A percentile compares a stretch with the other conserved stretches of the same genome.
Evolutionary conservation across 805 yeast genomes (phyloP).

Genomic region (Wickerhamiella sergipiensis): DNA sequence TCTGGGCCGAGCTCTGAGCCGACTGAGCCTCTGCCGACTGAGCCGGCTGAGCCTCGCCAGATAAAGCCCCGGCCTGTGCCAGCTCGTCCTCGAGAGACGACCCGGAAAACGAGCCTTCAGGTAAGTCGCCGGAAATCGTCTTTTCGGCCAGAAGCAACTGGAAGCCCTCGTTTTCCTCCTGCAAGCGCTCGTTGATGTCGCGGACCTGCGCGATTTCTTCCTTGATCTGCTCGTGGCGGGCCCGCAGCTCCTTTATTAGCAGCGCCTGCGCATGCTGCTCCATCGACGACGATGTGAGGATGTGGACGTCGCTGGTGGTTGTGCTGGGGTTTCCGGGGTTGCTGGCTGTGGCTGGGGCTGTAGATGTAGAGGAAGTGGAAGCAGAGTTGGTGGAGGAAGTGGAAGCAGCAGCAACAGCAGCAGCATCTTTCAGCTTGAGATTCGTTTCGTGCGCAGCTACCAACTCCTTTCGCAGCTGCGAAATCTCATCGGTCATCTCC

Average conservation of each 20-base stretch:
- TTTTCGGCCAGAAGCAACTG: slow-evolving; percentile 24
- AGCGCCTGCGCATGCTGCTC: slow-evolving; percentile 20
- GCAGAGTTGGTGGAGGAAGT: not conserved
- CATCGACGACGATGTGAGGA: slow-evolving; percentile 13
- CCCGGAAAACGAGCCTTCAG: no score
- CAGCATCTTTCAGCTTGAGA: not conserved
- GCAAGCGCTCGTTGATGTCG: slow-evolving; percentile 39
- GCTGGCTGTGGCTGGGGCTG: not conserved
- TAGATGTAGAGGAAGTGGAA: not conserved
- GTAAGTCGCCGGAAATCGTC: slow-evolving; percentile 17
- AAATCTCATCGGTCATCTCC: slow-evolving; percentile 14
- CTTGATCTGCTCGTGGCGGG: slow-evolving; percentile 16
- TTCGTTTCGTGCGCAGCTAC: slow-evolving; percentile 2
- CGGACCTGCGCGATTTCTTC: slow-evolving; percentile 38
- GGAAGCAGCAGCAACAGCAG: not conserved
- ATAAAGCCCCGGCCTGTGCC: not conserved
- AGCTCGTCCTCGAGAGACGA: not conserved
- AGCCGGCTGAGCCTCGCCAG: no score
- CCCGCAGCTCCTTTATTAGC: slow-evolving; percentile 20
- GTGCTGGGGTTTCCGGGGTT: no score
- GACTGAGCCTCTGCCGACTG: no score
- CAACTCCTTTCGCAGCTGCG: slow-evolving; percentile 7
- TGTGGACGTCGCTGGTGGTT: no score
- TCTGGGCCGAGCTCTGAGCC: no score
- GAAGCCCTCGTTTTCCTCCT: slow-evolving; percentile 24